Conservation (phyloP, 371 early-diverging fungal genomes). For the Rhizomucor miehei region DNA sequence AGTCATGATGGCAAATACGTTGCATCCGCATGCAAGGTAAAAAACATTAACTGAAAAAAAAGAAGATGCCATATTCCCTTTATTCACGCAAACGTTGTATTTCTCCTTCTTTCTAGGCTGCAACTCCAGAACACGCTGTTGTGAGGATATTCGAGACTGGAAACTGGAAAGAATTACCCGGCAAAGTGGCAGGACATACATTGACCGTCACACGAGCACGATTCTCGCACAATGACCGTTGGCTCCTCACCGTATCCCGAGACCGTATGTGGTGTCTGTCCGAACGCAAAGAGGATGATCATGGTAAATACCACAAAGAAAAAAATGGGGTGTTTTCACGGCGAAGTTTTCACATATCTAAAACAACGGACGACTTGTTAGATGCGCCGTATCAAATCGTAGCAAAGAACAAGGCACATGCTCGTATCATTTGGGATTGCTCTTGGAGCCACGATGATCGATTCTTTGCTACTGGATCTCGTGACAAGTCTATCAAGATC, state of each 20-base stretch:
- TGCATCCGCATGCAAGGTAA: slow-evolving; percentile 82
- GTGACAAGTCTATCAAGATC: slow-evolving; percentile 88
- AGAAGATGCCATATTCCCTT: neutral
- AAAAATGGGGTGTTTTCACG: neutral
- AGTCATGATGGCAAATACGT: slow-evolving; percentile 68
- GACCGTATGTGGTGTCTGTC: slow-evolving; percentile 90
- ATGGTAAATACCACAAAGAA: slow-evolving; percentile 13
- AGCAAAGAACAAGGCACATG: slow-evolving; percentile 76
- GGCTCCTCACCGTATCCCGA: slow-evolving; percentile 80
- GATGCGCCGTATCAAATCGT: slow-evolving; percentile 54
- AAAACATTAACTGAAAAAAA: neutral
- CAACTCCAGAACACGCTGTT: slow-evolving; percentile 73
- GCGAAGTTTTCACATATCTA: too few species aligned
- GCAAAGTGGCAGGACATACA: slow-evolving; percentile 69
- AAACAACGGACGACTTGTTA: neutral
- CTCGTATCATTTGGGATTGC: slow-evolving; percentile 94
- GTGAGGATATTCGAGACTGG: slow-evolving; percentile 70
- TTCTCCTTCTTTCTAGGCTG: slow-evolving; percentile 47
- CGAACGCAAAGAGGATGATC: slow-evolving; percentile 43
- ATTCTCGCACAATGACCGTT: slow-evolving; percentile 76
- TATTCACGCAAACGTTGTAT: too few species aligned
- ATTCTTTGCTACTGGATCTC: slow-evolving; percentile 87
- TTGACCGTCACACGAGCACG: slow-evolving; percentile 82
- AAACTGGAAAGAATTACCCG: slow-evolving; percentile 70
- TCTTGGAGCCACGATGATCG: slow-evolving; percentile 77